Percentiles rank a stretch among this genome's conserved stretches.
Evolutionary conservation across 1,139 yeast species (phyloP).

Genomic region (Candida sanyaensis): DNA sequence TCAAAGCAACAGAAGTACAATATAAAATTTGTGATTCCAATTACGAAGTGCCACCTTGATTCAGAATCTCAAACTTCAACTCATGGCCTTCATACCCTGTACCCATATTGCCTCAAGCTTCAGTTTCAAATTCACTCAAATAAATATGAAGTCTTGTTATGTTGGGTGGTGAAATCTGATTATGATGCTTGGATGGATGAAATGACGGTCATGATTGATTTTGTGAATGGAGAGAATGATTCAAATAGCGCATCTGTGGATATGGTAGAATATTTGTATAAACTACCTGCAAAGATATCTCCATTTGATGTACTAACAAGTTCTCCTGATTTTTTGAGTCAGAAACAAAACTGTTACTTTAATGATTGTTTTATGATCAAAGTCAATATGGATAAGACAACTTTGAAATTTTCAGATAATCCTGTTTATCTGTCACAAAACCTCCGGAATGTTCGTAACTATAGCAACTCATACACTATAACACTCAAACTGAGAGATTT

Average conservation of each 20-base stretch:
- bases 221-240: conserved; percentile 26
- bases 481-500: conserved; percentile 4
- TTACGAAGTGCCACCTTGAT: conserved; percentile 33
- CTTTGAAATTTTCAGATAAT: neutral
- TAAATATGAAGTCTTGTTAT: conserved; percentile 48
- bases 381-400: neutral
- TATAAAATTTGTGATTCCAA: conserved; percentile 51
- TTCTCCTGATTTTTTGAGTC: neutral
- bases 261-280: conserved; percentile 7
- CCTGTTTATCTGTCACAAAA: neutral
- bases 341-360: conserved; percentile 1
- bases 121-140: conserved; percentile 43
- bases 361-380: neutral
- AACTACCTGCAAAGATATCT: conserved; percentile 17
- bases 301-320: conserved; percentile 16
- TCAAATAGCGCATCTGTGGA: neutral
- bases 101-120: conserved; percentile 39
- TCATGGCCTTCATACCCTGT: conserved; percentile 39
- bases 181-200: conserved; percentile 41
- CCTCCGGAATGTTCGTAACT: neutral
- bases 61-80: conserved; percentile 28
- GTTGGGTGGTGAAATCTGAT: conserved; percentile 37
- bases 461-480: neutral
- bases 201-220: conserved; percentile 30
- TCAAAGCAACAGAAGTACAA: conserved; percentile 18